Evolutionary conservation across 2,329 filamentous ascomycete species (phyloP).

Genomic region (Exophiala viscosa): DNA sequence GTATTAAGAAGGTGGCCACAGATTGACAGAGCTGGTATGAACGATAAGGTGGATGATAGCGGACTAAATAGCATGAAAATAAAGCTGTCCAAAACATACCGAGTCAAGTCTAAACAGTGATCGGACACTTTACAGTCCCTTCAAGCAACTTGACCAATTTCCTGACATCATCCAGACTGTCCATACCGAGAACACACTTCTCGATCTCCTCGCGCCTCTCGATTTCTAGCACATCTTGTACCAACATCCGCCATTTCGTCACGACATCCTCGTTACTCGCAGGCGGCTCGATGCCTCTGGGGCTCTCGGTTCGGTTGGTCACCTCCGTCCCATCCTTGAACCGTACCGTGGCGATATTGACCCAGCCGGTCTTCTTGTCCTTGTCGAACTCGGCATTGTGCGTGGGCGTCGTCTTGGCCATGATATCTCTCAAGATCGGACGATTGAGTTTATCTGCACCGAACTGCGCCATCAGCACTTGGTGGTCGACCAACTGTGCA

Average conservation of each 20-base stretch:
- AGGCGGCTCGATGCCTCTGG: conserved; percentile 34
- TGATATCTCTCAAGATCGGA: conserved; percentile 36
- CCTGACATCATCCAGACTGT: conserved; percentile 29
- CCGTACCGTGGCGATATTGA: conserved; percentile 22
- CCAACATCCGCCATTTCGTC: conserved; percentile 35
- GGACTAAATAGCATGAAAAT: no score
- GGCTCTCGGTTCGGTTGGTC: conserved; percentile 21
- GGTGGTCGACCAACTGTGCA: conserved; percentile 37
- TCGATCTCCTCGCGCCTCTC: conserved; percentile 33
- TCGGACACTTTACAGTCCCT: conserved; percentile 11
- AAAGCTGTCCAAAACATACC: no score
- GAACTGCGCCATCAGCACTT: conserved; percentile 37
- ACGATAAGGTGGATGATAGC: no score
- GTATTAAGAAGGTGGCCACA: no score
- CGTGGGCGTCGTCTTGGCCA: conserved; percentile 31
- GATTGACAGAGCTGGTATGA: no score
- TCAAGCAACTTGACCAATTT: conserved; percentile 22
- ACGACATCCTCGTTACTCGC: conserved; percentile 39
- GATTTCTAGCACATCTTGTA: conserved; percentile 32
- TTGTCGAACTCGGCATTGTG: conserved; percentile 10
- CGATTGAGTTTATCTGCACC: conserved; percentile 32
- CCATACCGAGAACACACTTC: conserved; percentile 31
- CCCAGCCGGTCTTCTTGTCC: conserved; percentile 17
- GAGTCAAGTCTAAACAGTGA: conserved; percentile 1
- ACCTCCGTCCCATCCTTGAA: conserved; percentile 26